Percentiles rank a stretch among this genome's conserved stretches.
phyloP scores from a whole-genome alignment of 345 rosid species.

The Populus euphratica region DNA sequence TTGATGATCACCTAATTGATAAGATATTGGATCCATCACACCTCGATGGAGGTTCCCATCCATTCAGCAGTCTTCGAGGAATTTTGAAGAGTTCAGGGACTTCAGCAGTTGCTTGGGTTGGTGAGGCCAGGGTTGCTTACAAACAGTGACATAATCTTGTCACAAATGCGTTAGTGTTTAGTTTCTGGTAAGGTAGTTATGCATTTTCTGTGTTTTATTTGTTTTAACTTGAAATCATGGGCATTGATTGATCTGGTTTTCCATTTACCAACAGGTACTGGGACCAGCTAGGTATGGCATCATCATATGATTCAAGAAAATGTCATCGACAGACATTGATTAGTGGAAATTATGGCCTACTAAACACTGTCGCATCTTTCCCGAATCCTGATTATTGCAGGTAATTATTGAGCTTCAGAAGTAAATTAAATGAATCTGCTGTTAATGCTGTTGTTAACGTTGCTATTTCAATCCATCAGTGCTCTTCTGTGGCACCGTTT shows the following conservation, averaged over 20 bases:
- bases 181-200: slow-evolving; percentile 46
- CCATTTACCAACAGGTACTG: slow-evolving; percentile 35
- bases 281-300: slow-evolving; percentile 62
- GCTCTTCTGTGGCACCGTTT: slow-evolving; percentile 51
- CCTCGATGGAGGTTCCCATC: slow-evolving; percentile 28
- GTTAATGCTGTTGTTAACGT: not conserved
- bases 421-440: not conserved
- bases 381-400: slow-evolving; percentile 58
- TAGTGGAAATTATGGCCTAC: slow-evolving; percentile 59
- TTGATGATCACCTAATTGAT: slow-evolving; percentile 36
- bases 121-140: slow-evolving; percentile 64
- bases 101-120: slow-evolving; percentile 57
- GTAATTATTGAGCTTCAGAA: slow-evolving; percentile 9
- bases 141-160: slow-evolving; percentile 54
- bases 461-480: slow-evolving; percentile 16
- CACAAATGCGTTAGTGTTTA: slow-evolving; percentile 47
- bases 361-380: slow-evolving; percentile 35
- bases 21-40: slow-evolving; percentile 48
- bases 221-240: not conserved
- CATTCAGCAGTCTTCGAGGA: slow-evolving; percentile 31
- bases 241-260: not conserved
- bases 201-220: not conserved
- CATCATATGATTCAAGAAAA: slow-evolving; percentile 45
- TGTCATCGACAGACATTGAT: slow-evolving; percentile 53
- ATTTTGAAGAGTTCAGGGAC: slow-evolving; percentile 38